Conservation (phyloP, 176 grass and related monocot species). For the Paspalum notatum region DNA sequence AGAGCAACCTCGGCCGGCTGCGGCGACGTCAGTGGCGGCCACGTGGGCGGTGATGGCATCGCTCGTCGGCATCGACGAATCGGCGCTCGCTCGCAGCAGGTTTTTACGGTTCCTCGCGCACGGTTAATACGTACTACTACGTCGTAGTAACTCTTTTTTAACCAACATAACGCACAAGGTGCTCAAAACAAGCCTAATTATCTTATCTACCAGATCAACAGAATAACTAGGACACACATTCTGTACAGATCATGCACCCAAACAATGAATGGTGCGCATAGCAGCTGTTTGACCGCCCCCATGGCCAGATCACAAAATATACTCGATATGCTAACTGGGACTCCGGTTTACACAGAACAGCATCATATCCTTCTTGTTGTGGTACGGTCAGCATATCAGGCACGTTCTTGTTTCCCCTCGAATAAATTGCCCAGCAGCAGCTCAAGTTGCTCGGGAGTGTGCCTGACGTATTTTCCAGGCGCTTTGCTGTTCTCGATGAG, state of each 20-base stretch:
- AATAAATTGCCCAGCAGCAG: conserved; percentile 77
- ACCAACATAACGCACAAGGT: too few species aligned
- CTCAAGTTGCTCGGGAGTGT: conserved; percentile 83
- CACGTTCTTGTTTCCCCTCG: conserved; percentile 69
- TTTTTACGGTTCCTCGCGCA: too few species aligned
- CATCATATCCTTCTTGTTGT: background rate
- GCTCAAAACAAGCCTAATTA: background rate
- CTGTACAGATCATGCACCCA: conserved; percentile 44
- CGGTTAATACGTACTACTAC: too few species aligned
- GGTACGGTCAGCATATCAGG: conserved; percentile 15
- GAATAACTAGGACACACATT: conserved; percentile 8
- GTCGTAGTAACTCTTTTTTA: too few species aligned
- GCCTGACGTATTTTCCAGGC: conserved; percentile 77
- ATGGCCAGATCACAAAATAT: background rate
- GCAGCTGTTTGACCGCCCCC: background rate
- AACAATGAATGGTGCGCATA: conserved; percentile 14
- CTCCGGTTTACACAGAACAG: background rate
- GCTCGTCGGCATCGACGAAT: conserved; percentile 2
- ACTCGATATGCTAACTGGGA: background rate
- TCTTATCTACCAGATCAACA: background rate
- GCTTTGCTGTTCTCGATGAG: conserved; percentile 85
- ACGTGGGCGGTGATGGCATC: background rate
- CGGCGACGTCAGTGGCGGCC: too few species aligned
- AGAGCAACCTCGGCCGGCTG: too few species aligned
- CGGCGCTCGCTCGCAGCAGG: conserved; percentile 14